Percentiles rank a stretch among this genome's conserved stretches.
These are phyloP conservation scores for Barnettozyma sucrosica DNA, from an alignment of 805 yeast genomes.

Conservation along the genomic window DNA sequence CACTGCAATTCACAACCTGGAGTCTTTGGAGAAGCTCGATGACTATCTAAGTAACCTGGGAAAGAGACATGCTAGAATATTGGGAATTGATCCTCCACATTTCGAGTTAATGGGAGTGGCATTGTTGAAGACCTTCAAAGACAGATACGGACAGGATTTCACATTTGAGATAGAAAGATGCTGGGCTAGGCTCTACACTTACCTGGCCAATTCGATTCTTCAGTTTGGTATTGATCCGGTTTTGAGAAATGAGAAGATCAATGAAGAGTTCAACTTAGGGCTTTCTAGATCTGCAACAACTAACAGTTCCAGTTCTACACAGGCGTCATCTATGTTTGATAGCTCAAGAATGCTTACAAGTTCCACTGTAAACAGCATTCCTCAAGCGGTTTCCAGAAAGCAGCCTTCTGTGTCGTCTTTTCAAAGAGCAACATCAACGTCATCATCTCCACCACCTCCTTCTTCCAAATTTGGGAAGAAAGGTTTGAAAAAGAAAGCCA, in stretches of 20 bases:
- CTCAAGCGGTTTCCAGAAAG: neutral
- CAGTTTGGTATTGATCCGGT: slow-evolving; percentile 42
- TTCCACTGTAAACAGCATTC: neutral
- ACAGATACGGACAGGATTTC: slow-evolving; percentile 48
- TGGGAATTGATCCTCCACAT: slow-evolving; percentile 64
- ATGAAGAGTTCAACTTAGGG: slow-evolving; percentile 4
- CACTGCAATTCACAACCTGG: slow-evolving; percentile 59
- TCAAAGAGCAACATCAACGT: neutral
- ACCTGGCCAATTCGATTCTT: slow-evolving; percentile 59
- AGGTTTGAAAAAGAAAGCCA: neutral
- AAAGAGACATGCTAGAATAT: slow-evolving; percentile 66
- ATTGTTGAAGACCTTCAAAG: slow-evolving; percentile 59
- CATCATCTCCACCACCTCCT: neutral
- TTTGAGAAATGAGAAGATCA: slow-evolving; percentile 28
- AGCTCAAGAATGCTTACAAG: neutral
- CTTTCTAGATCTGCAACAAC: neutral
- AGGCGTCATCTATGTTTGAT: slow-evolving; percentile 4
- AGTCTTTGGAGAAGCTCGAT: slow-evolving; percentile 50
- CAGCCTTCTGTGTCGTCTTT: neutral
- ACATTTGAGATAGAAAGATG: slow-evolving; percentile 57
- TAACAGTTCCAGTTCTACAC: slow-evolving; percentile 2
- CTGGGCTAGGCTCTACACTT: slow-evolving; percentile 67
- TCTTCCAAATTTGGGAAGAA: neutral
- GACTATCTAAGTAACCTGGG: slow-evolving; percentile 60
- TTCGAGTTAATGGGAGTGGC: slow-evolving; percentile 74